Base-by-base conservation (phyloP, 2,329 filamentous ascomycete species). In the Rutstroemia sp. region DNA sequence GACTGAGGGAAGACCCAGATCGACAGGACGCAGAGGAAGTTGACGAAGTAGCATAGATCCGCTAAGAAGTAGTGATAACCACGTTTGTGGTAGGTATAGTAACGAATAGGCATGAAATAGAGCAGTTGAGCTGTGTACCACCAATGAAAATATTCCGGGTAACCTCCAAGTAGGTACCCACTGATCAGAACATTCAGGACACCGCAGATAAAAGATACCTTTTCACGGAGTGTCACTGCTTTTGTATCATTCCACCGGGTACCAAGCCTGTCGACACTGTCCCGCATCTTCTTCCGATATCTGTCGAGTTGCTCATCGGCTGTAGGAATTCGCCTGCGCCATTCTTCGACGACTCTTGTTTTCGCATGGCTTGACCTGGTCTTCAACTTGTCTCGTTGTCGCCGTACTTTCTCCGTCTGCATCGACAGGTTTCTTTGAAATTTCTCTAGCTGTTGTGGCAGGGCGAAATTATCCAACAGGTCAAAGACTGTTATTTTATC, bases 41-140 rank as follows among this genome's bases (percentile, higher is more conserved):
- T 99, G 79, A 95, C 91, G 68, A 97, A 99, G 74, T 99, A 99
- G 76, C 94, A 99, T 47, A 99, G 83, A 72, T 99, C 94, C 39
- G 92, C 92, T 27, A 97, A 77, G 73, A 99, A 97, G 75, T 99
- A 99, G 73, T 96, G 92, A 68, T 95, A 96, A 56, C 92, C 94
- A 57, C 88, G 88, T 66, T 86, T 85, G 69, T 90, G 90, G 72
- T 99, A 99, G 57, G 87, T 89, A 74, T 91, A 94, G 73, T 83
- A 92, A 49, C 94, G 87, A 63, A 99, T 89, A 12, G 94, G 94
- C 92, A 97, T 96, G 72, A 96, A 97, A 74, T 96, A 97, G 59
- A 89, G 71, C 44, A 96, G 79, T 72, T 96, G 92, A 3, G 73
- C 79, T 7, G 89, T 92, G 72, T 96, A 99, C 94, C 94, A 99